Evolutionary conservation across 2,329 filamentous ascomycete species (phyloP), one percentile per base, ranked within the genome.

Genomic region (Exophiala sp.): DNA sequence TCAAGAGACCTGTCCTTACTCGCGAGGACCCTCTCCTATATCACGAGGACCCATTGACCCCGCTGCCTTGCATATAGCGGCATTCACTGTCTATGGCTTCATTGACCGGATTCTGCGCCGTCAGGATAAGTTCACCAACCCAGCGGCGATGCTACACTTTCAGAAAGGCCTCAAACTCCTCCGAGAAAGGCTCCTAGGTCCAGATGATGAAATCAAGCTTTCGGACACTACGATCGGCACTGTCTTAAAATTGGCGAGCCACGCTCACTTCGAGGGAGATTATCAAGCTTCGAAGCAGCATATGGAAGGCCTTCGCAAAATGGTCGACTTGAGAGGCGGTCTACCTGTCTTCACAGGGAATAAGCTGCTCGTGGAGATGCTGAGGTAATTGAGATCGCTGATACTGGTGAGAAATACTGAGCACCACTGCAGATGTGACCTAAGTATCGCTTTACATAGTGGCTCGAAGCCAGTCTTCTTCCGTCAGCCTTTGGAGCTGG

Each of bases 281-380:
- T 47, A 49, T 12, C 48, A 63, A 3, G 54, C 64, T 0, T 67
- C 69, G 1, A 61, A 47, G 7, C 61, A 70, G 16, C 71, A 75
- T 47, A 63, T 74, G 50, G 44, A 66, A 18, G 73, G 72, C 5
- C 62, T 75, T 14, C 63, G 63, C 14, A 71, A 64, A 53, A 71
- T 76, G 5, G 64, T 74, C 5, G 54, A 64, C 14, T 32, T 75
- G 29, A 67, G 69, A 47, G 72, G 72, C 2, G 72, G 72, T 0
- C 24, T 73, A 1, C 29, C 11, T 9, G 59, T 57, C 1, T 68
- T 75, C 9, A 59, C 47, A 5, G 39, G 63, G 6, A 70, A 69
- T 20, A 74, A 72, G 44, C 64, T 74, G 8, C 41, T 70, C 2
- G 59, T 70, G 9, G 71, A 75, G 43, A 60, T 72, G 21, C 49